A percentile compares a stretch with the other conserved stretches of the same genome.
Evolutionary conservation across 768 basidiomycete genomes (phyloP).

Genomic region (Pisolithus albus): DNA sequence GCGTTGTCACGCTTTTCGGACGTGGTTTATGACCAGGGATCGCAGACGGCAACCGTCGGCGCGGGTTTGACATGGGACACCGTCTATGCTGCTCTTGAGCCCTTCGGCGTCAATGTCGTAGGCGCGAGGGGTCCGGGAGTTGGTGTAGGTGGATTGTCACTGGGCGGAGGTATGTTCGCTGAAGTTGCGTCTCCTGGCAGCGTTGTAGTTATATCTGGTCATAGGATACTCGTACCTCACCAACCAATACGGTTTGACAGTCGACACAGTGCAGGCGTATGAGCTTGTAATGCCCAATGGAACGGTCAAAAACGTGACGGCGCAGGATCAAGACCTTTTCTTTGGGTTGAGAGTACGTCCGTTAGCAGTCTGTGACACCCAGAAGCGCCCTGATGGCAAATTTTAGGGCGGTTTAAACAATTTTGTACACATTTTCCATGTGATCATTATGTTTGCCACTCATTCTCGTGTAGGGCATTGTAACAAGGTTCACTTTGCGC

Average conservation of each 20-base stretch:
- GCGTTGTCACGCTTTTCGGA: constrained; percentile 39
- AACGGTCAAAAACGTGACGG: constrained; percentile 29
- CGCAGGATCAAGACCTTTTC: constrained; percentile 30
- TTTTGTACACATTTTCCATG: constrained; percentile 27
- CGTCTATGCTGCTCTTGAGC: constrained; percentile 42
- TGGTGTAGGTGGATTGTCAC: constrained; percentile 47
- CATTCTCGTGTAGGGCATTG: constrained; percentile 36
- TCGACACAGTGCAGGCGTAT: constrained; percentile 45
- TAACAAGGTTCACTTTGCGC: constrained; percentile 48
- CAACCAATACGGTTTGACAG: constrained; percentile 50
- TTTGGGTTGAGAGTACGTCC: constrained; percentile 32
- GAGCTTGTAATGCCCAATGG: constrained; percentile 54
- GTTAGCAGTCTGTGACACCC: constrained; percentile 1
- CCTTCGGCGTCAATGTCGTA: constrained; percentile 43
- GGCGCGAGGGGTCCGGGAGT: constrained; percentile 51
- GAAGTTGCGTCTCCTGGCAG: constrained; percentile 15
- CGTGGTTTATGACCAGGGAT: constrained; percentile 27
- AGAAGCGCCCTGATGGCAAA: neutral
- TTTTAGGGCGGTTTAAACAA: constrained; percentile 53
- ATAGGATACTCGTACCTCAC: constrained; percentile 54
- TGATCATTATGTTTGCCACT: constrained; percentile 29
- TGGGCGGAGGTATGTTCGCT: constrained; percentile 42
- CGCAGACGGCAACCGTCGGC: constrained; percentile 34
- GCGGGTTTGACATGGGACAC: constrained; percentile 52
- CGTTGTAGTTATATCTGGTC: neutral